Percentiles rank a stretch among this genome's conserved stretches.
Evolutionary conservation across 2,329 filamentous ascomycete species (phyloP).

Genomic region (Cercospora brassicicola): DNA sequence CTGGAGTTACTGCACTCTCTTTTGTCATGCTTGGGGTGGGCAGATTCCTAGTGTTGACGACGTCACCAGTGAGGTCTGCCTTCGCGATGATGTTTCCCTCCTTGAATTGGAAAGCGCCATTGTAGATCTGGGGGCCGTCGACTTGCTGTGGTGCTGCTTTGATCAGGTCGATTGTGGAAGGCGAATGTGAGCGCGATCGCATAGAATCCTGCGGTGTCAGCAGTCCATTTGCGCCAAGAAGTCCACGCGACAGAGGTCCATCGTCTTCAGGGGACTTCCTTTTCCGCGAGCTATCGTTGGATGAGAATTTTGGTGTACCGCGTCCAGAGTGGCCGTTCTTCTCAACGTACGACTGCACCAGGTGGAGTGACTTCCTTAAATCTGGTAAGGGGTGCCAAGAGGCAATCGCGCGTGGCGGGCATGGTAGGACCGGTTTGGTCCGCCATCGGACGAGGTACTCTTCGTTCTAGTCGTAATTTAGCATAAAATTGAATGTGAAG

Average conservation of each 20-base stretch:
- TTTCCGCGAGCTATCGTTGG: constrained; percentile 23
- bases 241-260: constrained; percentile 21
- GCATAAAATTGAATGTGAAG: constrained; percentile 9
- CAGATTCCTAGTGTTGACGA: constrained; percentile 35
- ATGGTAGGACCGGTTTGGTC: constrained; percentile 13
- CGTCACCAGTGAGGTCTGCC: background rate
- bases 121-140: constrained; percentile 40
- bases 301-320: constrained; percentile 17
- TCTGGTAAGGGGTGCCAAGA: constrained; percentile 50
- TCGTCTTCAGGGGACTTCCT: constrained; percentile 31
- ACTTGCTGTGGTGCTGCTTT: background rate
- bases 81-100: constrained; percentile 41
- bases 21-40: constrained; percentile 42
- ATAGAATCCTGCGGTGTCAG: constrained; percentile 23
- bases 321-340: background rate
- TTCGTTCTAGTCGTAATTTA: constrained; percentile 35
- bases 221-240: constrained; percentile 16
- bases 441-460: constrained; percentile 49
- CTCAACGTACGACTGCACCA: constrained; percentile 47
- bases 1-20: constrained; percentile 33
- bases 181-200: constrained; percentile 12
- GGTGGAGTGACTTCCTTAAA: constrained; percentile 42
- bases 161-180: constrained; percentile 6
- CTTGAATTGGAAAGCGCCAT: constrained; percentile 42
- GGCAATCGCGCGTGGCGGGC: constrained; percentile 33